These are phyloP conservation scores for Bruguiera parviflora DNA, from an alignment of 345 rosid genomes.

Conservation along the genomic window DNA sequence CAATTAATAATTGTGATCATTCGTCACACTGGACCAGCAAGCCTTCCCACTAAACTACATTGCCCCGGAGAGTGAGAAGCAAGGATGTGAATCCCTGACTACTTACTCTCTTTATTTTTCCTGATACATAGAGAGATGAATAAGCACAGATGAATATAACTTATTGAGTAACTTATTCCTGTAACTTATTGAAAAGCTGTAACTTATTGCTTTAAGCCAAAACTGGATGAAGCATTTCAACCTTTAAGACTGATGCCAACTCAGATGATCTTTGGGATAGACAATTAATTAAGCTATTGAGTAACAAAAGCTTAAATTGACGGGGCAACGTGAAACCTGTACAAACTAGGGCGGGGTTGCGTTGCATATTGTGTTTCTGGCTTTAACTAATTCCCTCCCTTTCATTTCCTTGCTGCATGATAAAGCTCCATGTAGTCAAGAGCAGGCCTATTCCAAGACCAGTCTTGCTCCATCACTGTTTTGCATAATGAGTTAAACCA, in stretches of 20 bases:
- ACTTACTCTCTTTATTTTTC: too few species aligned
- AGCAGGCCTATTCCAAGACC: constrained; percentile 99
- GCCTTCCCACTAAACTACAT: too few species aligned
- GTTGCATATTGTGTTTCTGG: constrained; percentile 3
- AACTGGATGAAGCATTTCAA: constrained; percentile 20
- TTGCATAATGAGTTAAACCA: constrained; percentile 68
- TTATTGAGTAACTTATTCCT: too few species aligned
- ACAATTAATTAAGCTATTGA: constrained; percentile 7
- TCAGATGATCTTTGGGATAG: constrained; percentile 8
- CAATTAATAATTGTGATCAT: too few species aligned
- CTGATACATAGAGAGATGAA: too few species aligned
- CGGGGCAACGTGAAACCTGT: constrained; percentile 25
- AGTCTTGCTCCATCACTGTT: constrained; percentile 96
- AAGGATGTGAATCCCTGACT: too few species aligned
- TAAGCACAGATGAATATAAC: too few species aligned
- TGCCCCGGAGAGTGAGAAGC: too few species aligned
- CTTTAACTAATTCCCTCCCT: background rate
- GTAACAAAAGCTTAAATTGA: constrained; percentile 4
- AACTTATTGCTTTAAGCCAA: constrained; percentile 21
- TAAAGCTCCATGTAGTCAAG: constrained; percentile 95
- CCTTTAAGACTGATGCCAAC: constrained; percentile 8
- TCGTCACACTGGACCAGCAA: too few species aligned
- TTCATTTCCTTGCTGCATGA: constrained; percentile 70
- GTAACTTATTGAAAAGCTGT: background rate
- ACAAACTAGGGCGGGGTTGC: constrained; percentile 22